These are phyloP conservation scores for Solanum dulcamara DNA, from an alignment of 257 asterid genomes.

Conservation along the genomic window DNA sequence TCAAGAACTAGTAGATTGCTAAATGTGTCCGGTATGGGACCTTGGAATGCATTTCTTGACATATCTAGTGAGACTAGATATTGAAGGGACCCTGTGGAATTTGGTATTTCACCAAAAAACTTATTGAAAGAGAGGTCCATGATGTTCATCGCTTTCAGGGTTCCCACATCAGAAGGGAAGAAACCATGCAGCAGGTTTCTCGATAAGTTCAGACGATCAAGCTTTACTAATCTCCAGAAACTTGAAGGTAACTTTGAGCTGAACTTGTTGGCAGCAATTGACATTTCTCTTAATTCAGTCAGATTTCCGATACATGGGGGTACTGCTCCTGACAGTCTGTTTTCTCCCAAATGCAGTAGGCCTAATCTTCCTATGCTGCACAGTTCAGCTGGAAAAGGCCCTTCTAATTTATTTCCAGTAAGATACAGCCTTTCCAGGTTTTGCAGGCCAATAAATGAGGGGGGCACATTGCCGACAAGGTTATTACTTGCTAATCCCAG, in stretches of 20 bases:
- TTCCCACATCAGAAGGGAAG: constrained; percentile 17
- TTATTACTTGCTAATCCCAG: constrained; percentile 17
- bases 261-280: constrained; percentile 27
- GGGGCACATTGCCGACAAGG: constrained; percentile 16
- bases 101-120: constrained; percentile 18
- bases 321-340: constrained; percentile 24
- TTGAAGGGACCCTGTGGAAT: constrained; percentile 17
- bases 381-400: constrained; percentile 15
- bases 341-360: constrained; percentile 19
- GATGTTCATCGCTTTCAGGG: constrained; percentile 10
- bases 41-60: constrained; percentile 22
- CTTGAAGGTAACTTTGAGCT: constrained; percentile 13
- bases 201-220: constrained; percentile 19
- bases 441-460: constrained; percentile 18
- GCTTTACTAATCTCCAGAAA: constrained; percentile 23
- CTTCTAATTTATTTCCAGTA: constrained; percentile 11
- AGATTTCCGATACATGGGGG: constrained; percentile 16
- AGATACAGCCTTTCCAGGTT: constrained; percentile 24
- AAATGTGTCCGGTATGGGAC: constrained; percentile 17
- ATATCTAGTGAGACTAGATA: constrained; percentile 11
- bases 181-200: constrained; percentile 15
- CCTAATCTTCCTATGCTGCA: constrained; percentile 22
- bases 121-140: constrained; percentile 22
- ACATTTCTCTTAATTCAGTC: constrained; percentile 10
- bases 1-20: constrained; percentile 19